These are phyloP conservation scores for Hymenoscyphus linearis DNA, from an alignment of 2,329 filamentous ascomycete genomes.

Conservation along the genomic window DNA sequence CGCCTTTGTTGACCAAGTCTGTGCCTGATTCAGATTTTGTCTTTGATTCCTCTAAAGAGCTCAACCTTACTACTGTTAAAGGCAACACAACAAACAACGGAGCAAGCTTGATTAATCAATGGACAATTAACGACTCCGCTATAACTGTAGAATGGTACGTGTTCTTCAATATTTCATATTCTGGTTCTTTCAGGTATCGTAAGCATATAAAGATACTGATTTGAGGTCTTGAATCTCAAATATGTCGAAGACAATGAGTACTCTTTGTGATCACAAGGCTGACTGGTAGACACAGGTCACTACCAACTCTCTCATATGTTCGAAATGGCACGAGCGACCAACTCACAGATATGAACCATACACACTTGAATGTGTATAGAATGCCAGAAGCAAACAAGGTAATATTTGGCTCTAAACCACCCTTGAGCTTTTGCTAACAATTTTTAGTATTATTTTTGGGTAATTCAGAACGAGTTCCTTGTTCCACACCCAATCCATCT, in stretches of 20 bases:
- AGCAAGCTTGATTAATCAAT: neutral
- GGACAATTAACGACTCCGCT: neutral
- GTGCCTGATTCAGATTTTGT: neutral
- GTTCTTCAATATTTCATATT: too few relatives aligned
- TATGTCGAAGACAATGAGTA: too few relatives aligned
- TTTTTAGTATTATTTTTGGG: slow-evolving; percentile 5
- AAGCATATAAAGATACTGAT: too few relatives aligned
- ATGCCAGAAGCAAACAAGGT: neutral
- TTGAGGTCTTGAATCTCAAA: too few relatives aligned
- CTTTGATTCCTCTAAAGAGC: neutral
- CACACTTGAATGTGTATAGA: neutral
- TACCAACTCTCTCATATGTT: slow-evolving; percentile 2
- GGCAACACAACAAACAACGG: neutral
- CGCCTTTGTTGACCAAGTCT: neutral
- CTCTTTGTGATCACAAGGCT: too few relatives aligned
- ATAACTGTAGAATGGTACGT: neutral
- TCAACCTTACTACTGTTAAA: neutral
- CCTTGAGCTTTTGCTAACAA: neutral
- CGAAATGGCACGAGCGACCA: neutral
- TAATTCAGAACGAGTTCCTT: slow-evolving; percentile 2
- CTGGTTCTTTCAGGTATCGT: neutral
- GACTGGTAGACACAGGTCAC: neutral
- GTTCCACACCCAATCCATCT: slow-evolving; percentile 6
- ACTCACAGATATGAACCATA: neutral
- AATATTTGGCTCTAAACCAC: neutral